Evolutionary conservation across 2,329 filamentous ascomycete species (phyloP), one percentile per base, ranked within the genome.

Genomic region (Aspergillus pseudoviridinutans): DNA sequence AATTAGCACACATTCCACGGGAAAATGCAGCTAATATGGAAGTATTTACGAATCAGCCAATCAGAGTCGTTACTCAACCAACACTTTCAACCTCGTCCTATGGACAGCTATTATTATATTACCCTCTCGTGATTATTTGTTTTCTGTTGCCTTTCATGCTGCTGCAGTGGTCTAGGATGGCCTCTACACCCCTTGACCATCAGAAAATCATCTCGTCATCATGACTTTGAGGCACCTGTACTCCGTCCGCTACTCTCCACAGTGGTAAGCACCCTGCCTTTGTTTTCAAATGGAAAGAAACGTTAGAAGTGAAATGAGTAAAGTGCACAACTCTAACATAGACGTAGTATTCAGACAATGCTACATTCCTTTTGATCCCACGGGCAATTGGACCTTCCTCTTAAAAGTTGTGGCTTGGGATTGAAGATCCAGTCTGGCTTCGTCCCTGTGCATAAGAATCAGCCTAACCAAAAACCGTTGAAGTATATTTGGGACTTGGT

Each of bases 401-500:
- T 35, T 35, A 17, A 35, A 35, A 35, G 32, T 50, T 50, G 53
- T 58, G 49, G 52, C 56, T 49, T 55, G 54, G 57, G 25, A 38
- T 50, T 50, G 51, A 51, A 51, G 56, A 55, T 52, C 53, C n/a
- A 56, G 55, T 28, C 49, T 38, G 50, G 51, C 38, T 25, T 12
- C 32, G 29, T 22, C 35, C 47, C 24, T 29, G 25, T 55, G 52
- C 49, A 32, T 29, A 42, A 49, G 46, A 49, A 56, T 42, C 52
- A 54, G 55, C 57, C 42, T 56, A 63, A 58, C 58, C 53, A 49
- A 51, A 46, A 59, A 58, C 62, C 62, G 62, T 64, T 63, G 59
- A 58, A 61, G 60, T 55, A 54, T 59, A 60, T 50, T 50, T 56
- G 52, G 41, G 32, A 20, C 42, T 22, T 46, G 42, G n/a, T 46